Conservation (phyloP, 1,139 yeast species). For the Candida tetrigidarum region DNA sequence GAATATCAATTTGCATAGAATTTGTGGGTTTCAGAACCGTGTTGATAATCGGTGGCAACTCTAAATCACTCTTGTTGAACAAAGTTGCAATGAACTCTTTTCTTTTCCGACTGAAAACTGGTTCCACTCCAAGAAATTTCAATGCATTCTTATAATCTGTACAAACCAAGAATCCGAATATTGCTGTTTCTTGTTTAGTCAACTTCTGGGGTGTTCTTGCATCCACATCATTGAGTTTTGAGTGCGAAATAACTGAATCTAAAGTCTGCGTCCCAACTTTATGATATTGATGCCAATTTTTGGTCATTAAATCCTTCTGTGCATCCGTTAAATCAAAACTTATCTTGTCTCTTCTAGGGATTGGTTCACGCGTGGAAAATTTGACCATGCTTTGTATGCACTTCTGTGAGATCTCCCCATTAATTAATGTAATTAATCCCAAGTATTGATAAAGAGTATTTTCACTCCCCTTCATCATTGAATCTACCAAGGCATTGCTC, state of each 20-base stretch:
- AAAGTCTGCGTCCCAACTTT: background rate
- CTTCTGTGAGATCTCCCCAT: slow-evolving; percentile 9
- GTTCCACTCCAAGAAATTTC: background rate
- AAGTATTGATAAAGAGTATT: slow-evolving; percentile 12
- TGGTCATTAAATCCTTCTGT: background rate
- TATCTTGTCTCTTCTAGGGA: background rate
- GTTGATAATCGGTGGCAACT: too few species aligned
- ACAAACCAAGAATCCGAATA: slow-evolving; percentile 4
- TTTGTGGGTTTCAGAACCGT: too few species aligned
- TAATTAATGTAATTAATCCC: slow-evolving; percentile 10
- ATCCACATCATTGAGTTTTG: slow-evolving; percentile 1
- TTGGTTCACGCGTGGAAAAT: background rate
- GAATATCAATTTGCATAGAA: slow-evolving; percentile 6
- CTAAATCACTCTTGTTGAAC: slow-evolving; percentile 2
- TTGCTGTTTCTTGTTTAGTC: background rate
- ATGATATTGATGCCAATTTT: background rate
- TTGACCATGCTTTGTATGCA: slow-evolving; percentile 6
- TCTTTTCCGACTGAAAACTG: background rate
- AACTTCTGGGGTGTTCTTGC: background rate
- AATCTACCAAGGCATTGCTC: background rate
- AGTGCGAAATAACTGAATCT: background rate
- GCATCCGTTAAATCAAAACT: background rate
- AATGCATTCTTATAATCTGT: background rate
- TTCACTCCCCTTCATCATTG: background rate
- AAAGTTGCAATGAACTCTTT: background rate